These are phyloP conservation scores for Pyrenochaeta sp. DNA, from an alignment of 2,329 filamentous ascomycete species.

Conservation along the genomic window DNA sequence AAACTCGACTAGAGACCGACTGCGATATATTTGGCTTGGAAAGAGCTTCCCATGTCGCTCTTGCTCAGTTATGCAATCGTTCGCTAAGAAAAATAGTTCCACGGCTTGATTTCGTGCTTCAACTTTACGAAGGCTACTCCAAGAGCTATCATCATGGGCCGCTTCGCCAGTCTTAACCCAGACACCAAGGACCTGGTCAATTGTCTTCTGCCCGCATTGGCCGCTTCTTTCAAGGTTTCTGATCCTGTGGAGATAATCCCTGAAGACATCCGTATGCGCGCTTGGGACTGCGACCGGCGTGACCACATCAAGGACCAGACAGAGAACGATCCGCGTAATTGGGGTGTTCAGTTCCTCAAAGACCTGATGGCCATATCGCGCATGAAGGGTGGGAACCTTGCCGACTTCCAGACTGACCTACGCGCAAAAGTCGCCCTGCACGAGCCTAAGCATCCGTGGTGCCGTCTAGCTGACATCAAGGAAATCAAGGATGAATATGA, in stretches of 20 bases:
- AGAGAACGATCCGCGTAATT: constrained; percentile 47
- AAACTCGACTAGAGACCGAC: neutral
- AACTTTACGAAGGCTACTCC: neutral
- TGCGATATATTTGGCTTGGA: neutral
- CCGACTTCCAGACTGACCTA: constrained; percentile 36
- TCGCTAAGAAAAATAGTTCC: neutral
- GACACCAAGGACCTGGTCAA: constrained; percentile 44
- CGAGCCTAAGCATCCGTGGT: constrained; percentile 43
- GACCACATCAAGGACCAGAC: constrained; percentile 45
- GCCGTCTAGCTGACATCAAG: constrained; percentile 40
- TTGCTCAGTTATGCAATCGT: neutral
- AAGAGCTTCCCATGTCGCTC: neutral
- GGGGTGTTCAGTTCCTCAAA: constrained; percentile 49
- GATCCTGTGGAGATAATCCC: constrained; percentile 41
- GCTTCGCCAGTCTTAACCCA: constrained; percentile 43
- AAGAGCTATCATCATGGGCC: constrained; percentile 32
- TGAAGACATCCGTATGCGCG: constrained; percentile 48
- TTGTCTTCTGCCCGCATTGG: constrained; percentile 41
- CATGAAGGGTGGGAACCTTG: constrained; percentile 36
- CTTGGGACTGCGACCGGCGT: constrained; percentile 45
- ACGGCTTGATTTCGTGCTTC: neutral
- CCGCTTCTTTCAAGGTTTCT: constrained; percentile 31
- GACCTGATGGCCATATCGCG: constrained; percentile 43
- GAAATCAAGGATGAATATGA: constrained; percentile 41
- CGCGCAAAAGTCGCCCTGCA: constrained; percentile 35